phyloP scores from a whole-genome alignment of 2,329 filamentous ascomycete species.

The Neoarthrinium moseri region DNA sequence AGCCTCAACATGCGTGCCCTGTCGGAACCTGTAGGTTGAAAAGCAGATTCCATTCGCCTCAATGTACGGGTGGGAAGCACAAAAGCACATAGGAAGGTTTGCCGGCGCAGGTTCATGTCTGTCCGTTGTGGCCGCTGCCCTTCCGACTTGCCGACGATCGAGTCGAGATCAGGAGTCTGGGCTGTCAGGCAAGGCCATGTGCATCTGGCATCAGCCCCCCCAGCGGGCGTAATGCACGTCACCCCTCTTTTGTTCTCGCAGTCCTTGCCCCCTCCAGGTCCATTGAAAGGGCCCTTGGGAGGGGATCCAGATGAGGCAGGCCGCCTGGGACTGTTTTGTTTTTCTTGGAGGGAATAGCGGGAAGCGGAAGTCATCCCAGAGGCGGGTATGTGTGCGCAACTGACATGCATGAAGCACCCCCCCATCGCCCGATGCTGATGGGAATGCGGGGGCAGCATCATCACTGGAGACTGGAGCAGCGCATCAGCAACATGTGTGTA shows the following conservation, averaged over 20 bases:
- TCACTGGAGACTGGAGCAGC: neutral
- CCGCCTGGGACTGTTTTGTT: neutral
- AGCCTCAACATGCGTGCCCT: constrained; percentile 2
- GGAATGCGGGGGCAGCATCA: constrained; percentile 3
- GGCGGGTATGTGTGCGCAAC: constrained; percentile 1
- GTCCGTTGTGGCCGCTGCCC: too few species aligned
- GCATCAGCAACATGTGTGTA: constrained; percentile 1
- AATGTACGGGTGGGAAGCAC: neutral
- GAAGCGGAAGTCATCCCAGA: constrained; percentile 5
- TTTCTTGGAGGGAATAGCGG: constrained; percentile 2
- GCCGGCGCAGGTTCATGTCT: too few species aligned
- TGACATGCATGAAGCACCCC: constrained; percentile 6
- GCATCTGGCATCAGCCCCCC: too few species aligned
- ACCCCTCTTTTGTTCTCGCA: constrained; percentile 10
- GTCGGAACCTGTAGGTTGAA: neutral
- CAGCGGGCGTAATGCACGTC: constrained; percentile 13
- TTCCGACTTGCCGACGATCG: too few species aligned
- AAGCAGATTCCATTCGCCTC: neutral
- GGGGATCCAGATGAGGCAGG: constrained; percentile 8
- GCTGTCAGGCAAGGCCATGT: too few species aligned
- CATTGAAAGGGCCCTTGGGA: neutral
- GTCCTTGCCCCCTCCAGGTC: neutral
- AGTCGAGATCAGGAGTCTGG: too few species aligned
- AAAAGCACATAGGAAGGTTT: too few species aligned
- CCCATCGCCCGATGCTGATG: constrained; percentile 4